Percentiles rank a stretch among this genome's conserved stretches.
Conservation (phyloP, 768 basidiomycete species). For the Tricholoma terreum region DNA sequence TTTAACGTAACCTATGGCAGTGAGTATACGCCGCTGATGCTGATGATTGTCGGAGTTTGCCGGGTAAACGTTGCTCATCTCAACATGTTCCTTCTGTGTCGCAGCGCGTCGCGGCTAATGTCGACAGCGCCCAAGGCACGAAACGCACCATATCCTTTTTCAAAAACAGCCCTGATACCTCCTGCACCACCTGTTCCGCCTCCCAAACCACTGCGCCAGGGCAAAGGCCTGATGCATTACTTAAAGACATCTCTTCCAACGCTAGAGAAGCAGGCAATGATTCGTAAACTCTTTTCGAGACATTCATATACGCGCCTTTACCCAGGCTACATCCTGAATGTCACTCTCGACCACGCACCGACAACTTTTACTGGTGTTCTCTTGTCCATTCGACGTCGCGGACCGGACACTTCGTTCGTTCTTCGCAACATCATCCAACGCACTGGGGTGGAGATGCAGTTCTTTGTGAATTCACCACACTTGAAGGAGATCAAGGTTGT, state of each 20-base stretch:
- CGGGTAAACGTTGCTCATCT: not conserved
- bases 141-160: constrained; percentile 63
- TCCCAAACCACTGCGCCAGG: constrained; percentile 48
- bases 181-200: constrained; percentile 42
- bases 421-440: constrained; percentile 89
- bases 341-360: constrained; percentile 74
- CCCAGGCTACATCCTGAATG: constrained; percentile 85
- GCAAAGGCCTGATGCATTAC: constrained; percentile 79
- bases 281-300: constrained; percentile 68
- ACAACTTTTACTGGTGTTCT: constrained; percentile 88
- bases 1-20: no score
- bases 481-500: constrained; percentile 85
- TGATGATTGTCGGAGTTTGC: constrained; percentile 8
- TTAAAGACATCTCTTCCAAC: constrained; percentile 62
- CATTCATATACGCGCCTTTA: constrained; percentile 63
- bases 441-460: constrained; percentile 91
- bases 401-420: constrained; percentile 83
- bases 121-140: constrained; percentile 39
- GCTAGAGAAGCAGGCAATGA: constrained; percentile 66
- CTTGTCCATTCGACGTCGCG: constrained; percentile 76
- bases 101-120: constrained; percentile 38
- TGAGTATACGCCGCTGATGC: no score
- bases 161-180: constrained; percentile 59
- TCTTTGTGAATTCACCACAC: constrained; percentile 82
- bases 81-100: constrained; percentile 37